Percentiles rank a stretch among this genome's conserved stretches.
phyloP scores from a whole-genome alignment of 2,329 filamentous ascomycete genomes.

The Coniochaeta ligniaria region DNA sequence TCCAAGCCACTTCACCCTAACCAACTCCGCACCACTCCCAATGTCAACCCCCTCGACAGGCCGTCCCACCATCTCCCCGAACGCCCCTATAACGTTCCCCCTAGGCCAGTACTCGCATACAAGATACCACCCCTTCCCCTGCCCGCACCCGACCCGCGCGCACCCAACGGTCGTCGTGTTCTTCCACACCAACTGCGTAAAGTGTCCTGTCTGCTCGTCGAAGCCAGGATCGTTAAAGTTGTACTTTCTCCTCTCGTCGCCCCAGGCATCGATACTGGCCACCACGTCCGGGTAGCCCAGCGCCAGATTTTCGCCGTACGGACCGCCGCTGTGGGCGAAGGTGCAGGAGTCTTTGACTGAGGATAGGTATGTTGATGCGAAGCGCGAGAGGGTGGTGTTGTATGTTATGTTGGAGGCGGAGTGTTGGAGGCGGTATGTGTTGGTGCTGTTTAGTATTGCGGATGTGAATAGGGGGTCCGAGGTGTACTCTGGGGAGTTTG shows the following conservation, averaged over 20 bases:
- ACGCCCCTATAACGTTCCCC: conserved; percentile 54
- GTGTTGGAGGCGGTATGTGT: conserved; percentile 57
- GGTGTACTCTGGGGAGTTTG: conserved; percentile 27
- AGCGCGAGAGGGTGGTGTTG: conserved; percentile 56
- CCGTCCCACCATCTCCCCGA: conserved; percentile 34
- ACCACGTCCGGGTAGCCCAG: conserved; percentile 56
- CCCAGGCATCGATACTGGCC: conserved; percentile 59
- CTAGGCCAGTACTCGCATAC: conserved; percentile 64
- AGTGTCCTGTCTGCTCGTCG: conserved; percentile 56
- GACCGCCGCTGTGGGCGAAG: conserved; percentile 52
- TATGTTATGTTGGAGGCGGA: conserved; percentile 52
- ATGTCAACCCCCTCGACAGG: background rate
- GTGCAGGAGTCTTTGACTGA: conserved; percentile 27
- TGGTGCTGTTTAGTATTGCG: conserved; percentile 59
- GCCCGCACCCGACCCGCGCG: conserved; percentile 32
- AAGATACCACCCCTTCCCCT: conserved; percentile 51
- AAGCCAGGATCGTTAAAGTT: conserved; percentile 52
- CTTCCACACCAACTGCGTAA: conserved; percentile 68
- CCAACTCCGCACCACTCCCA: background rate
- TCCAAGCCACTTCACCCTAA: background rate
- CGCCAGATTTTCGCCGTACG: conserved; percentile 70
- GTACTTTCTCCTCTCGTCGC: conserved; percentile 50
- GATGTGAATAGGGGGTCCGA: conserved; percentile 32
- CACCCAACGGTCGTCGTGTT: conserved; percentile 54
- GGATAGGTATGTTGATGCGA: conserved; percentile 43